A percentile compares a stretch with the other conserved stretches of the same genome.
Evolutionary conservation across 768 basidiomycete genomes (phyloP).

Genomic region (Myochromella boudieri): DNA sequence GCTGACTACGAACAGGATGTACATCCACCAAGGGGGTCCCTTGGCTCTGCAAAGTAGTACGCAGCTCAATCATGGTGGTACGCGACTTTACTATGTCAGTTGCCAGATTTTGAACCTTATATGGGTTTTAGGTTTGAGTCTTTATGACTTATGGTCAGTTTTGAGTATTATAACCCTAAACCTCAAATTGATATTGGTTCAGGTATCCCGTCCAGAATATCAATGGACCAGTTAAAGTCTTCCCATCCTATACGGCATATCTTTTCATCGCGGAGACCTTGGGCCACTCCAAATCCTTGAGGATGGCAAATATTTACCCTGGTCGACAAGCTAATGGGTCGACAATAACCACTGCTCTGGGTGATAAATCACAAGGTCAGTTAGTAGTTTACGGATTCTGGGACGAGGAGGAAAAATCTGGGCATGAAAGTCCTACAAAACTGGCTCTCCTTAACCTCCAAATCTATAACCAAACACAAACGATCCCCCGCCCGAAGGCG

Average conservation of each 20-base stretch:
- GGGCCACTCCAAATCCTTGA: conserved; percentile 40
- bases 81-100: not conserved
- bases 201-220: conserved; percentile 50
- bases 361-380: conserved; percentile 46
- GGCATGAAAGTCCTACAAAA: conserved; percentile 37
- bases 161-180: too few relatives aligned
- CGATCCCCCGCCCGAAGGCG: conserved; percentile 36
- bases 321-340: conserved; percentile 52
- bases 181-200: too few relatives aligned
- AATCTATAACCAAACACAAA: conserved; percentile 49
- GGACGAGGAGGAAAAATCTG: conserved; percentile 32
- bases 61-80: conserved; percentile 49
- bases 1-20: conserved; percentile 40
- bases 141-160: conserved; percentile 47
- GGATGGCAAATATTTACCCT: conserved; percentile 49
- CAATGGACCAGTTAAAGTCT: conserved; percentile 48
- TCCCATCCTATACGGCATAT: conserved; percentile 51
- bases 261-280: conserved; percentile 50
- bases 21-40: conserved; percentile 54
- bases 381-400: conserved; percentile 53
- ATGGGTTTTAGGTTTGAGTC: conserved; percentile 29
- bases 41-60: conserved; percentile 48
- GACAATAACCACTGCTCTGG: conserved; percentile 48
- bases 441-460: conserved; percentile 49
- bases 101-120: too few relatives aligned